A percentile compares a stretch with the other conserved stretches of the same genome.
Evolutionary conservation across 495 filamentous ascomycete genomes (phyloP).

Genomic region (Jackrogersella minutella): DNA sequence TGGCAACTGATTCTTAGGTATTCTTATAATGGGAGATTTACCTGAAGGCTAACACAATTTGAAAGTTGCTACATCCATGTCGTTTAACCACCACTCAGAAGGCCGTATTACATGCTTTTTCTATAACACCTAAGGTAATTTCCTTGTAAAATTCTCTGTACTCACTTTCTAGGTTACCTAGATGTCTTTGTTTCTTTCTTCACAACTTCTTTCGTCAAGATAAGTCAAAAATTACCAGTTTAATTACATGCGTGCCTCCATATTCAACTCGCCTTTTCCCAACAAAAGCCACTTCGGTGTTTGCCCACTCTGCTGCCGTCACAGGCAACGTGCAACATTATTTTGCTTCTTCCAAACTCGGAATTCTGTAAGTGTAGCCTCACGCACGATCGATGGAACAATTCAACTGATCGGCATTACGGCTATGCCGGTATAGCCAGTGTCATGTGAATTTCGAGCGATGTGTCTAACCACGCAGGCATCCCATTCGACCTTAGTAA

Average conservation of each 20-base stretch:
- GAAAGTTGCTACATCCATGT: slow-evolving; percentile 8
- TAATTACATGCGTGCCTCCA: no score
- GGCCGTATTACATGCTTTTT: slow-evolving; percentile 2
- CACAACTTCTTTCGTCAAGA: not conserved
- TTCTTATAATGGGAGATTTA: not conserved
- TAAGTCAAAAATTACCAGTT: not conserved
- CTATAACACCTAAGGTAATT: no score
- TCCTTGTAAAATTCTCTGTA: not conserved
- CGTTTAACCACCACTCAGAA: slow-evolving; percentile 42
- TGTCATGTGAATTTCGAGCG: slow-evolving; percentile 23
- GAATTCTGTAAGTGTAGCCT: slow-evolving; percentile 12
- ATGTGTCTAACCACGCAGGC: slow-evolving; percentile 4
- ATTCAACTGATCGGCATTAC: slow-evolving; percentile 23
- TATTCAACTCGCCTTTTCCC: no score
- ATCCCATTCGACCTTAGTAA: slow-evolving; percentile 22
- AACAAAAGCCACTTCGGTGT: no score
- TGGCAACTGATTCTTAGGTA: no score
- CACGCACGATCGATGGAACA: not conserved
- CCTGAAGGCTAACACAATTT: slow-evolving; percentile 22
- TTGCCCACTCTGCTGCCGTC: not conserved
- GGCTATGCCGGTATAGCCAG: slow-evolving; percentile 24
- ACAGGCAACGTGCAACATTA: not conserved
- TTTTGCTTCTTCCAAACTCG: not conserved
- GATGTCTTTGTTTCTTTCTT: not conserved
- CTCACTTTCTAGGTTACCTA: not conserved